Evolutionary conservation across 495 filamentous ascomycete genomes (phyloP), one percentile per base, ranked within the genome.

Genomic region (Neohortaea acidophila): DNA sequence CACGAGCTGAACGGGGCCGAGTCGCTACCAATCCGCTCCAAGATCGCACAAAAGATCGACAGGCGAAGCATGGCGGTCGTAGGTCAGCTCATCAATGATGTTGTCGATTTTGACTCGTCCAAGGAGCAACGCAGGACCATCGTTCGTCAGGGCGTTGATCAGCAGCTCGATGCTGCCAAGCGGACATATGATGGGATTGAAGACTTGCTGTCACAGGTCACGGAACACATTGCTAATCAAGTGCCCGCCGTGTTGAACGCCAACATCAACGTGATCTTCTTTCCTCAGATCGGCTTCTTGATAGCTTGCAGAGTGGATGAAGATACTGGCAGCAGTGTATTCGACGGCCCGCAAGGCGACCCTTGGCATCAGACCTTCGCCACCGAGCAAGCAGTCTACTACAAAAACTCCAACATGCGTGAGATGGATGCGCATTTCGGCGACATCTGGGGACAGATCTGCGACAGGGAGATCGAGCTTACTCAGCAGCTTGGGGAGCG

Each of bases 251-350:
- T 62, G 46, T 49, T 80, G 53, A 59, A 68, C 59, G 53, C 75
- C 40, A 60, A 75, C 53, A 47, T 94, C 59, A 82, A 81, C 39
- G 75, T 80, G 34, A 79, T 91, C 15, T 86, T 86, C 55, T 84
- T 94, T 48, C 85, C 84, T 8, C 83, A 92, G 51, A 68, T 94
- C 11, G 91, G 89, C 2, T 97, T 92, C 57, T 70, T 94, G 13
- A 80, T 84, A 18, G 75, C 77, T 0, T 75, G 94, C 17, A 67
- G 69, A 0, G 56, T 79, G 9, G 72, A 85, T 49, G 60, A 65
- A 13, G 54, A 64, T 5, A 72, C 69, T 6, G 76, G 77, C 0
- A 59, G 66, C 36, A 70, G 75, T 0, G 62, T 73, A 0, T 96
- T 79, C 50, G 65, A 72, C 38, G 82, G 84, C 3, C 38, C 61